Evolutionary conservation across 1,139 yeast genomes (phyloP), one percentile per base, ranked within the genome.

Genomic region (Suhomyces coccinellae): DNA sequence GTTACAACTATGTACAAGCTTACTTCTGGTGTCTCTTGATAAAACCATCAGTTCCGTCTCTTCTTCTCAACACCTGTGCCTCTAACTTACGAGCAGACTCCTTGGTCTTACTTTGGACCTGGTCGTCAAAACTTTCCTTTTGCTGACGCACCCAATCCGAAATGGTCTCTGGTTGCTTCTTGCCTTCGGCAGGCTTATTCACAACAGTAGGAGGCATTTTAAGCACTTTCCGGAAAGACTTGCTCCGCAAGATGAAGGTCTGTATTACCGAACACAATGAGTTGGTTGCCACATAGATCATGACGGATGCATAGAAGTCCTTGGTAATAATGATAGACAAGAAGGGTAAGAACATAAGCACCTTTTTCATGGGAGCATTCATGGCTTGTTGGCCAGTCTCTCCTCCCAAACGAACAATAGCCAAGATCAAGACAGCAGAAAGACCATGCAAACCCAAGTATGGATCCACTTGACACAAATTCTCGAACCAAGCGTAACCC

Each of bases 381-480:
- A 79, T 82, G 33, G 64, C 62, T 48, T 80, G 82, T 38, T 86
- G 85, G 46, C 96, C 97, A 15, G 95, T 86, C 65, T 93, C 98
- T 53, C 97, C 97, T 49, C 98, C 99, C 33, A 83, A 69, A 66
- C 84, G 80, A 62, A 93, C 80, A 62, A 93, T 83, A 2, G 79
- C 75, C 43, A 88, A 79, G 49, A 90, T 86, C 22, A 87, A 76
- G 14, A 82, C 77, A n/a, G 97, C 97, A 13, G 98, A 84, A 41
- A 89, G 69, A 41, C 85, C 69, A 61, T 91, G 99, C 51, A 93
- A 74, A 8, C 97, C 97, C 49, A 88, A 72, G 67, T 87, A 93
- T 2, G 98, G 97, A 63, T 93, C 99, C 3, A 96, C 85, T 33
- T 81, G 85, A 14, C 87, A 75, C 58, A 93, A 76, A 63, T 93